Base-by-base conservation (phyloP, 345 rosid species). In the Acer negundo region DNA sequence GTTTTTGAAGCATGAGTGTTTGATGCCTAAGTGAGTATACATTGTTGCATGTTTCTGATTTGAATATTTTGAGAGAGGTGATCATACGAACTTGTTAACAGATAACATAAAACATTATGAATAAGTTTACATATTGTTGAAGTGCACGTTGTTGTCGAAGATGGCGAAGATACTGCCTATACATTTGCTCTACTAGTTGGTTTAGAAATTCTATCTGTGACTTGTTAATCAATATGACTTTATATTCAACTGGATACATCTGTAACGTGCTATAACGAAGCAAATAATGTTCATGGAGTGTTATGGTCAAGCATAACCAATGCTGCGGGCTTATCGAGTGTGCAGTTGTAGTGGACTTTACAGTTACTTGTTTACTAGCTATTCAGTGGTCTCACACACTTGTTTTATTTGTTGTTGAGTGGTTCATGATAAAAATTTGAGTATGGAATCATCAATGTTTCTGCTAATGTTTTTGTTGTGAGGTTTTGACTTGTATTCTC, bases 401-500 rank as follows among this genome's bases (percentile, higher is more conserved):
- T 69, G 4, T 28, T 73, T 0, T 31, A 46, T 71, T 44, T 9
- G 31, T 28, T 40, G 24, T 1, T 56, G 72, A 31, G 13, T 70
- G 76, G 61, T 66, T 70, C 62, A 8, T 42, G 65, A 44, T 65
- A 71, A 68, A 66, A 75, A 47, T 8, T 26, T 74, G 46, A 42
- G 59, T 62, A 65, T 58, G 2, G 26, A 61, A 10, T 38, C 67
- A 62, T 68, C 9, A 71, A 17, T 72, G 70, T 49, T 56, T 72
- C 71, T 59, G 31, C 24, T 15, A 26, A 28, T 73, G 49, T 19
- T 51, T 6, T 1, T 71, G 51, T 58, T 26, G 28, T 26, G 1
- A 26, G 28, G 28, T 26, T 26, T 26, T 26, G 28, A 1, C 28
- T 26, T 2, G 28, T 26, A 26, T 26, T 26, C 28, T 26, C 28